Evolutionary conservation across 176 grass and related monocot genomes (phyloP).

Genomic region (Tuctoria greenei): DNA sequence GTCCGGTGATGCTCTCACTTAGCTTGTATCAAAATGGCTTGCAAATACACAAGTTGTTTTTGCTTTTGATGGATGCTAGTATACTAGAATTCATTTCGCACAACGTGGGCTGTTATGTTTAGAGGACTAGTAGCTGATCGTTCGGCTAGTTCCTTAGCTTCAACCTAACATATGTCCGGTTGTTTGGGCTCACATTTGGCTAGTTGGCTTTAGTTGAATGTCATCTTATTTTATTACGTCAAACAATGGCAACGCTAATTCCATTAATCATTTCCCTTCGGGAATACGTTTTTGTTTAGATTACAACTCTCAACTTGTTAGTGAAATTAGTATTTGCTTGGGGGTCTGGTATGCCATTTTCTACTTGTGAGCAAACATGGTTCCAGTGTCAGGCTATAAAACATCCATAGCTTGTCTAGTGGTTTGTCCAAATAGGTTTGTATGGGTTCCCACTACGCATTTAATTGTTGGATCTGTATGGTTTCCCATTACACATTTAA

Average conservation of each 20-base stretch:
- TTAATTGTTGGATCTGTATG: constrained; percentile 37
- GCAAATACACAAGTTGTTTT: constrained; percentile 6
- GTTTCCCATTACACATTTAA: constrained; percentile 35
- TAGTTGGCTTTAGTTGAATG: neutral
- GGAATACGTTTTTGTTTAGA: constrained; percentile 14
- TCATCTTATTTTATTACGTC: neutral
- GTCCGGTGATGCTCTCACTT: constrained; percentile 7
- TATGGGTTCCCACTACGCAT: constrained; percentile 21
- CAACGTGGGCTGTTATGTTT: constrained; percentile 13
- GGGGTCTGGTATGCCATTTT: constrained; percentile 10
- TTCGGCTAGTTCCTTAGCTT: neutral
- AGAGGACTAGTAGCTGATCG: neutral
- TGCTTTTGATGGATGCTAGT: neutral
- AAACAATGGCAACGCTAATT: neutral
- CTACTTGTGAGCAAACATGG: neutral
- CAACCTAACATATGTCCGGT: neutral
- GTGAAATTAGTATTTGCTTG: constrained; percentile 8
- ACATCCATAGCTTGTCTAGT: constrained; percentile 5
- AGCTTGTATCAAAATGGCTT: neutral
- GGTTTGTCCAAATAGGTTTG: neutral
- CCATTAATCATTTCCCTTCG: neutral
- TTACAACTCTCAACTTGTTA: neutral
- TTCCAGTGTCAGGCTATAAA: constrained; percentile 20
- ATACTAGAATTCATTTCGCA: neutral
- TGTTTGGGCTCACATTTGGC: neutral